Percentiles rank a stretch among this genome's conserved stretches.
Evolutionary conservation across 2,329 filamentous ascomycete species (phyloP).

Genomic region (Dissoconium aciculare): DNA sequence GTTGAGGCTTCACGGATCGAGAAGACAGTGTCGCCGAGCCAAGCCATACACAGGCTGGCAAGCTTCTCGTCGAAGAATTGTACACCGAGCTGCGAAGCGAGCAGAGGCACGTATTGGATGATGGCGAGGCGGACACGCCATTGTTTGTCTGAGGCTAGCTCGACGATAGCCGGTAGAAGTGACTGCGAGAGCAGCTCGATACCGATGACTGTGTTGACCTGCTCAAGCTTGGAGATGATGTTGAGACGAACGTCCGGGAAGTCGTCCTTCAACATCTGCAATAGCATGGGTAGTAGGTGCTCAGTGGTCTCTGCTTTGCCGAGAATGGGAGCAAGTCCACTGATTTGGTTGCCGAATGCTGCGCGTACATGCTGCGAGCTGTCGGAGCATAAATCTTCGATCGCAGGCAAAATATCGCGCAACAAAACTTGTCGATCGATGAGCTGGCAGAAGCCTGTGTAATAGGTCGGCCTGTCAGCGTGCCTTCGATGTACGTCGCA

Average conservation of each 20-base stretch:
- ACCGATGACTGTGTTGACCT: slow-evolving; percentile 96
- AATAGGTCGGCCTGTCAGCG: background rate
- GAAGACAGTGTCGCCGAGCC: slow-evolving; percentile 96
- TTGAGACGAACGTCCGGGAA: slow-evolving; percentile 25
- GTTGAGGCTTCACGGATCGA: slow-evolving; percentile 96
- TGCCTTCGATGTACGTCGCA: background rate
- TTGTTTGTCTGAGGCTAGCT: slow-evolving; percentile 96
- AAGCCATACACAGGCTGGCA: slow-evolving; percentile 90
- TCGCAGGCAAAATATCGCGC: slow-evolving; percentile 89
- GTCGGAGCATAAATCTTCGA: slow-evolving; percentile 93
- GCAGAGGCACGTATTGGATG: slow-evolving; percentile 95
- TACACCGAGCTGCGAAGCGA: slow-evolving; percentile 88
- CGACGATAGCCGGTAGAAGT: slow-evolving; percentile 89
- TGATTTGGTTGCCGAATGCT: slow-evolving; percentile 90
- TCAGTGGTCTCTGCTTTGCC: slow-evolving; percentile 98
- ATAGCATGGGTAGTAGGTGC: slow-evolving; percentile 94
- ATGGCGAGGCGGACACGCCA: slow-evolving; percentile 96
- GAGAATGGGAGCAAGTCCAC: slow-evolving; percentile 86
- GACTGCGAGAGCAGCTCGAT: slow-evolving; percentile 95
- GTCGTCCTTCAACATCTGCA: slow-evolving; percentile 98
- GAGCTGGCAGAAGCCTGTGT: slow-evolving; percentile 70
- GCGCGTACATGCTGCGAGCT: slow-evolving; percentile 93
- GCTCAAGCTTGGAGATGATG: slow-evolving; percentile 51
- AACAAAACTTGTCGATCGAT: slow-evolving; percentile 78
- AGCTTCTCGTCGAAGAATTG: slow-evolving; percentile 98